A percentile compares a stretch with the other conserved stretches of the same genome.
Evolutionary conservation across 257 asterid genomes (phyloP).

Genomic region (Coffea eugenioides): DNA sequence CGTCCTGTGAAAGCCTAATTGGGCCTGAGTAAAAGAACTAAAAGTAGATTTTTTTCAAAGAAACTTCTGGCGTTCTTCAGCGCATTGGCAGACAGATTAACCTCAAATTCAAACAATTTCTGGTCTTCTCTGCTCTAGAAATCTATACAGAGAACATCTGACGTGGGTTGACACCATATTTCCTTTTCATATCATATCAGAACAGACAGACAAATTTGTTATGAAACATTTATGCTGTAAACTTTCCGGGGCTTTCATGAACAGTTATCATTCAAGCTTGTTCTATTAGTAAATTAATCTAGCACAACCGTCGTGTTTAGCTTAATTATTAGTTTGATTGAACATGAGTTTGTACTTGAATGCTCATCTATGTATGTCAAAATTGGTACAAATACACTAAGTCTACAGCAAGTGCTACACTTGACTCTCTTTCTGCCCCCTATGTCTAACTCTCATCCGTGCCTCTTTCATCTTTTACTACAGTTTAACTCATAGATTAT

Average conservation of each 20-base stretch:
- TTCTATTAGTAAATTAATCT: neutral
- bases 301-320: neutral
- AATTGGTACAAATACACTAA: neutral
- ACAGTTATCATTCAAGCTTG: neutral
- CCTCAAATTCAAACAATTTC: no score
- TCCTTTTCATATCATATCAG: neutral
- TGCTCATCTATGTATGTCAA: neutral
- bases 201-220: neutral
- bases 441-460: no score
- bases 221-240: neutral
- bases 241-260: neutral
- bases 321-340: neutral
- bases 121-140: slow-evolving; percentile 2
- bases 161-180: neutral
- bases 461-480: neutral
- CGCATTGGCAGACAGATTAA: no score
- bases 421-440: neutral
- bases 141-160: neutral
- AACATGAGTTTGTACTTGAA: neutral
- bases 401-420: no score
- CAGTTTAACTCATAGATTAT: neutral
- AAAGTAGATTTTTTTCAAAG: neutral
- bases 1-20: neutral
- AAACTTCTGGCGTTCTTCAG: neutral
- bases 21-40: neutral